These are phyloP conservation scores for Conticribra weissflogii DNA, from an alignment of 108 stramenopile species.

Conservation along the genomic window DNA sequence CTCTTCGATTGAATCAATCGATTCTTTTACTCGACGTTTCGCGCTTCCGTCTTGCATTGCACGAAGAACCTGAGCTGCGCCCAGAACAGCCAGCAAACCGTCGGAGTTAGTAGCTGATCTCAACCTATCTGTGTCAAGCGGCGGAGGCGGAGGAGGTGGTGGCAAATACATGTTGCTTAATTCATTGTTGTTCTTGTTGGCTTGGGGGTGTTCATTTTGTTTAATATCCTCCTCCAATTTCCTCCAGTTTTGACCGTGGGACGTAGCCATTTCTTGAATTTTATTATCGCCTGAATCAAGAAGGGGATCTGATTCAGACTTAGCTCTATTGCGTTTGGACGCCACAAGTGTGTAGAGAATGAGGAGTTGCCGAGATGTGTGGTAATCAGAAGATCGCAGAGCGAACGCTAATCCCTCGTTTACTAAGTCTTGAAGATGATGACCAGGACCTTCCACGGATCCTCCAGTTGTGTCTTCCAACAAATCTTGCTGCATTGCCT, in stretches of 20 bases:
- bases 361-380: constrained; percentile 83
- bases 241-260: constrained; percentile 31
- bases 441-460: constrained; percentile 31
- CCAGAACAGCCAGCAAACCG: constrained; percentile 83
- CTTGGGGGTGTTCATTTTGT: background rate
- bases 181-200: constrained; percentile 3
- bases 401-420: constrained; percentile 87
- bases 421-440: constrained; percentile 84
- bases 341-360: constrained; percentile 87
- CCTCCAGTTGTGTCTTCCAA: constrained; percentile 30
- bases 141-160: constrained; percentile 83
- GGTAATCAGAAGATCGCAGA: constrained; percentile 81
- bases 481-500: constrained; percentile 74
- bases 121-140: constrained; percentile 87
- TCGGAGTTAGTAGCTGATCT: constrained; percentile 89
- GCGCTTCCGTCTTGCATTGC: constrained; percentile 87
- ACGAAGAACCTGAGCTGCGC: constrained; percentile 83
- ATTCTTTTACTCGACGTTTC: constrained; percentile 67
- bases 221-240: constrained; percentile 20
- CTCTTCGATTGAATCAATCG: constrained; percentile 82
- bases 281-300: constrained; percentile 22
- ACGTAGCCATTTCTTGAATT: constrained; percentile 12
- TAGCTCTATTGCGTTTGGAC: constrained; percentile 50
- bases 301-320: constrained; percentile 16
- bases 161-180: constrained; percentile 35